These are phyloP conservation scores for Saccharomyces hybrid DNA, from an alignment of 1,139 yeast species.

Conservation along the genomic window DNA sequence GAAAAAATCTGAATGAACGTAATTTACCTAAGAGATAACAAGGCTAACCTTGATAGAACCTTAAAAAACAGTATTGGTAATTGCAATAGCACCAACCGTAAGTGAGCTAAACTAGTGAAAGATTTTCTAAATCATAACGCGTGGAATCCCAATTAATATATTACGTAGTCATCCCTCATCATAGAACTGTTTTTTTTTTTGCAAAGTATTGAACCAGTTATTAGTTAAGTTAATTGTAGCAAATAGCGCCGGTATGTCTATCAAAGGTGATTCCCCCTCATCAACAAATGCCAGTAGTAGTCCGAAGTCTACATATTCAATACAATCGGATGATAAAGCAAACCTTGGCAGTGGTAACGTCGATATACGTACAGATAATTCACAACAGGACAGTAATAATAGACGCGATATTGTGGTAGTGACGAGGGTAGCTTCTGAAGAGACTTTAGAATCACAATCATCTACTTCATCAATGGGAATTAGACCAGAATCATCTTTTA, in stretches of 20 bases:
- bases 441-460: background rate
- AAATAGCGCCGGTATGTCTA: background rate
- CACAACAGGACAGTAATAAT: background rate
- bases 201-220: background rate
- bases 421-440: background rate
- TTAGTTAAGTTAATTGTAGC: background rate
- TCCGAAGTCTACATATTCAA: background rate
- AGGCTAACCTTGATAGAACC: background rate
- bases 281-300: background rate
- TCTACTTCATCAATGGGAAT: background rate
- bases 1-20: background rate
- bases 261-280: background rate
- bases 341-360: background rate
- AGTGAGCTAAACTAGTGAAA: background rate
- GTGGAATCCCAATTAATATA: background rate
- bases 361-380: background rate
- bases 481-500: background rate
- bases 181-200: background rate
- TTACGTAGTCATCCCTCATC: background rate
- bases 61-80: background rate
- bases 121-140: background rate
- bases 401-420: background rate
- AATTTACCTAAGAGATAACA: background rate
- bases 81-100: background rate
- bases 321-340: background rate